These are phyloP conservation scores for Botryococcus braunii DNA, from an alignment of 163 green algal genomes.

Conservation along the genomic window DNA sequence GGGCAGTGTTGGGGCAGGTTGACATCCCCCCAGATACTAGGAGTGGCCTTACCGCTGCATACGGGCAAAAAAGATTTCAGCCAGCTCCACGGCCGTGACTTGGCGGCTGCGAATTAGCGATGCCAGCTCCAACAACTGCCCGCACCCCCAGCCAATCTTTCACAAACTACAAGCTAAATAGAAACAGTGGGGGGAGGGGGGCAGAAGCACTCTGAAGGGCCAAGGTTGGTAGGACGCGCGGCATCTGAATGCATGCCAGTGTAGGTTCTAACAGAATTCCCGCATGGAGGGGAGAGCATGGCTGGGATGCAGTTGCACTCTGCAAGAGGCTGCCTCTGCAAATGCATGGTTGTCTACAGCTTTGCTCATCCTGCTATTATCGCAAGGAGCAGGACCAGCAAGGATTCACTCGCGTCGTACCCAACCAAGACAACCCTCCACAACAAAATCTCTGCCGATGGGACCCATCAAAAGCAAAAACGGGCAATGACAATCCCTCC, in stretches of 20 bases:
- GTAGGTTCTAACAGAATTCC: not conserved
- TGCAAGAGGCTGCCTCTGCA: too few relatives aligned
- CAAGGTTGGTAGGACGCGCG: not conserved
- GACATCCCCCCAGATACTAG: not conserved
- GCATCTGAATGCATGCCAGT: not conserved
- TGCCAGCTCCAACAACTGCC: constrained; percentile 22
- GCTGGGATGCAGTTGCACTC: too few relatives aligned
- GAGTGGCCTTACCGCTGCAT: constrained; percentile 3
- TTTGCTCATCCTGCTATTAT: too few relatives aligned
- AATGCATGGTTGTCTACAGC: too few relatives aligned
- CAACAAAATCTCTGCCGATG: too few relatives aligned
- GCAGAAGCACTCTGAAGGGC: not conserved
- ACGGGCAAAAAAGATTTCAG: constrained; percentile 6
- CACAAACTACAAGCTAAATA: not conserved
- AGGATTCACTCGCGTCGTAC: too few relatives aligned
- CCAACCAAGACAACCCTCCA: too few relatives aligned
- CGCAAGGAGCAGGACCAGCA: too few relatives aligned
- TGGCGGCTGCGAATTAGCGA: constrained; percentile 11
- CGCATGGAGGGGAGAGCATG: not conserved
- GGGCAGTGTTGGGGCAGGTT: not conserved
- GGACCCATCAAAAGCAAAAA: too few relatives aligned
- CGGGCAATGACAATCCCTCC: too few relatives aligned
- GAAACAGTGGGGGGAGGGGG: not conserved
- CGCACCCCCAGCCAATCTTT: not conserved
- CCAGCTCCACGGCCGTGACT: constrained; percentile 24